phyloP scores from a whole-genome alignment of 2,329 filamentous ascomycete genomes.

The Scedosporium aurantiacum region DNA sequence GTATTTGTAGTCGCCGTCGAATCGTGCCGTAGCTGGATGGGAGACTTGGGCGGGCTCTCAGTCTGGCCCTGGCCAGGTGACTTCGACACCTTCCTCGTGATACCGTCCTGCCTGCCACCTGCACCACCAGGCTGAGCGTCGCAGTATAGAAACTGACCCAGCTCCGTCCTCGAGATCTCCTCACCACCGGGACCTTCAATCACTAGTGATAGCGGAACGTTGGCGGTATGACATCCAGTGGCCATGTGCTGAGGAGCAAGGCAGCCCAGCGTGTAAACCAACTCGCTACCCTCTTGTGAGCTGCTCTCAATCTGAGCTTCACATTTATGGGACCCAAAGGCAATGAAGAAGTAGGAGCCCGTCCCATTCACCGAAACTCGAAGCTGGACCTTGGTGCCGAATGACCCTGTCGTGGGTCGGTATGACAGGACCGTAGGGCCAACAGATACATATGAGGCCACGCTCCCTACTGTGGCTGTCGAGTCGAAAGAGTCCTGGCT shows the following conservation, averaged over 20 bases:
- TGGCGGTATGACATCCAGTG: conserved; percentile 37
- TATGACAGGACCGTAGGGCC: conserved; percentile 54
- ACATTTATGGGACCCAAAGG: conserved; percentile 70
- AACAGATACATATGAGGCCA: conserved; percentile 55
- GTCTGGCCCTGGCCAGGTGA: conserved; percentile 28
- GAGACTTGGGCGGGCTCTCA: conserved; percentile 30
- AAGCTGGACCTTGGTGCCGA: conserved; percentile 61
- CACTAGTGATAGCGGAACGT: conserved; percentile 43
- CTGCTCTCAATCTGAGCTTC: conserved; percentile 53
- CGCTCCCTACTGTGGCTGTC: conserved; percentile 49
- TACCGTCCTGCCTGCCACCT: conserved; percentile 24
- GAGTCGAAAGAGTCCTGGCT: conserved; percentile 41
- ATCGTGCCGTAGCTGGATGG: conserved; percentile 18
- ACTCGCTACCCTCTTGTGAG: conserved; percentile 46
- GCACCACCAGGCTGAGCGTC: conserved; percentile 19
- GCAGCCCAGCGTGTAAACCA: conserved; percentile 60
- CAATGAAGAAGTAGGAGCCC: conserved; percentile 49
- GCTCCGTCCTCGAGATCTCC: conserved; percentile 38
- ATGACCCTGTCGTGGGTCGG: conserved; percentile 55
- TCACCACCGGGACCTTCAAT: conserved; percentile 41
- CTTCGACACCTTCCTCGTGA: conserved; percentile 28
- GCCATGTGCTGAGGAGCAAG: conserved; percentile 54
- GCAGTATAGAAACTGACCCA: conserved; percentile 34
- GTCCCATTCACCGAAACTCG: conserved; percentile 68
- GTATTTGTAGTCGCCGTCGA: conserved; percentile 32